Evolutionary conservation across 495 filamentous ascomycete genomes (phyloP), one percentile per base, ranked within the genome.

Genomic region (Penicillium riverlandense): DNA sequence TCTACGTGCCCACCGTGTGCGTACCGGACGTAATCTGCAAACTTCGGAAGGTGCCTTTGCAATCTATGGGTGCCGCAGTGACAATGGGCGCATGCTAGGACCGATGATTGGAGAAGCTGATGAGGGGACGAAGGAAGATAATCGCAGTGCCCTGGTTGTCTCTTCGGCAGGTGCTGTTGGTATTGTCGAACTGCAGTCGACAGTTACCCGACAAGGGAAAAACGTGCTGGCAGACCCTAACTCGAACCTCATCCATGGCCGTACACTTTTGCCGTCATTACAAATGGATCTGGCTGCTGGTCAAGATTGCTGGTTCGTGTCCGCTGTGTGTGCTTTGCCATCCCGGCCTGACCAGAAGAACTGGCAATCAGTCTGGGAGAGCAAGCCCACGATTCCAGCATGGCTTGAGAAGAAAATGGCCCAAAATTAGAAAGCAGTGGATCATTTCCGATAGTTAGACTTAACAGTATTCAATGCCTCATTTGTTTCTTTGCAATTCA

Each of bases 181-280:
- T 0, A 82, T 88, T 43, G 70, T 72, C 28, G 83, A 82, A 47
- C 53, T 88, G 11, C 69, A 77, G 31, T 43, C 54, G 0, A 44
- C 39, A 1, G 55, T 54, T 32, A 57, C 59, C 8, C 65, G 84
- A 16, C 59, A 59, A 29, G 83, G 83, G 1, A 75, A 65, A 40
- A 65, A 84, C 39, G 79, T 88, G 29, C 78, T 85, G 39, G 82
- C 83, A 1, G 86, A 91, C 58, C 83, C 85, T 1, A 89, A 91
- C 57, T 81, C 82, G 31, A 89, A 89, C 54, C 59, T 89, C 33
- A 73, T 88, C 1, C 77, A 85, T 63, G 77, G 79, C 30, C 62
- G 85, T 40, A 86, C 83, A 0, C 68, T 84, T 34, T 70, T 90
- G 42, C 86, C 86, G 13, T 84, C 81, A 11, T 54, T 89, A 51